Evolutionary conservation across 1,284 basidiomycete species (phyloP).

Genomic region (Schizophyllum amplum): DNA sequence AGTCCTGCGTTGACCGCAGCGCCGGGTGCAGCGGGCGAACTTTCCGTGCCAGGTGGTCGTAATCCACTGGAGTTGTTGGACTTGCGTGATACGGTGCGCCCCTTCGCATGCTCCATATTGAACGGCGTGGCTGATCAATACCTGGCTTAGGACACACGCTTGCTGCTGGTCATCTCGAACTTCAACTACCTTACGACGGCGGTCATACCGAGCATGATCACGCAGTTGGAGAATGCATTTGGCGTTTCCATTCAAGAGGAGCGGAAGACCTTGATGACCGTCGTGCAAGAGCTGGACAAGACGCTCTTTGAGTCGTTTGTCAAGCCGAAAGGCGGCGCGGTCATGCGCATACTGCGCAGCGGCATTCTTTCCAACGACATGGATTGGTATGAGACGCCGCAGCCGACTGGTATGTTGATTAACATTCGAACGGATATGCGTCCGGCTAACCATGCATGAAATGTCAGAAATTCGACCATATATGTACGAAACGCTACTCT

Average conservation of each 20-base stretch:
- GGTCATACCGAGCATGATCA: slow-evolving; percentile 75
- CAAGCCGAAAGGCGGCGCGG: slow-evolving; percentile 63
- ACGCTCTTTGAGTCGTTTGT: slow-evolving; percentile 85
- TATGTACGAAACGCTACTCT: slow-evolving; percentile 85
- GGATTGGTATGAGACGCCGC: slow-evolving; percentile 88
- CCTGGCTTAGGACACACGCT: slow-evolving; percentile 65
- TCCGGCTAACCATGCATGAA: neutral
- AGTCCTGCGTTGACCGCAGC: slow-evolving; percentile 38
- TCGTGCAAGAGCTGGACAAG: slow-evolving; percentile 78
- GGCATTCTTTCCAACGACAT: slow-evolving; percentile 78
- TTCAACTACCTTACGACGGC: slow-evolving; percentile 68
- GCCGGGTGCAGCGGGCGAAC: slow-evolving; percentile 21
- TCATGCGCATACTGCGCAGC: slow-evolving; percentile 64
- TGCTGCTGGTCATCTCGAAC: slow-evolving; percentile 88
- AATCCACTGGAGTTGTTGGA: slow-evolving; percentile 52
- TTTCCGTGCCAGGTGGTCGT: slow-evolving; percentile 21
- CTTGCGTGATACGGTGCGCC: slow-evolving; percentile 51
- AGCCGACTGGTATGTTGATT: slow-evolving; percentile 66
- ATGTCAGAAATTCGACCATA: slow-evolving; percentile 86
- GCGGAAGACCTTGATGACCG: slow-evolving; percentile 69
- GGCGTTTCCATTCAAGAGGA: slow-evolving; percentile 74
- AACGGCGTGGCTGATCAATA: slow-evolving; percentile 11
- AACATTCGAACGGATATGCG: neutral
- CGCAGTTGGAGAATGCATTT: slow-evolving; percentile 74
- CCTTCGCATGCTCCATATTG: slow-evolving; percentile 1